Evolutionary conservation across 2,329 filamentous ascomycete species (phyloP).

Genomic region (Trichoderma cornu-damae): DNA sequence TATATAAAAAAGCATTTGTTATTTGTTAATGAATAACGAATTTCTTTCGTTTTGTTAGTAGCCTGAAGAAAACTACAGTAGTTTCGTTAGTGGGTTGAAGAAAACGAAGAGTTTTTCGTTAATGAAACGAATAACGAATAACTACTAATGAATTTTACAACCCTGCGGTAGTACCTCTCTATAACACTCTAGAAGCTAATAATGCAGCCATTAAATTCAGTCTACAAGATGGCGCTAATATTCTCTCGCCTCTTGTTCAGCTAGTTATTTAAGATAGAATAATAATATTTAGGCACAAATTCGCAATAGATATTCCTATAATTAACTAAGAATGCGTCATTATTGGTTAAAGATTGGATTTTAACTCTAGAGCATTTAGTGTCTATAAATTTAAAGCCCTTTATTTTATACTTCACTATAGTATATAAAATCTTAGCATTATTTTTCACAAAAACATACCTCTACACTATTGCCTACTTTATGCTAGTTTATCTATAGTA

Average conservation of each 20-base stretch:
- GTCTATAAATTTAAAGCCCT: constrained; percentile 12
- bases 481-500: constrained; percentile 10
- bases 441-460: not conserved
- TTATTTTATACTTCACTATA: constrained; percentile 8
- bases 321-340: constrained; percentile 2
- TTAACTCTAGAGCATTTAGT: not conserved
- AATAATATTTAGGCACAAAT: constrained; percentile 7
- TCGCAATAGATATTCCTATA: constrained; percentile 12
- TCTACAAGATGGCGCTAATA: constrained; percentile 9
- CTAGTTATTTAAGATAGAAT: constrained; percentile 10
- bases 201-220: constrained; percentile 14
- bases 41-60: too few relatives aligned
- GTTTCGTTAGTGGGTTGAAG: too few relatives aligned
- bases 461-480: constrained; percentile 15
- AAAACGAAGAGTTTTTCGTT: too few relatives aligned
- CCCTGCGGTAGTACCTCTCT: not conserved
- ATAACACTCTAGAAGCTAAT: not conserved
- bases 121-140: too few relatives aligned
- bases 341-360: constrained; percentile 9
- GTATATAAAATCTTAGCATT: not conserved
- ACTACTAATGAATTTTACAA: too few relatives aligned
- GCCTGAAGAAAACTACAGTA: too few relatives aligned
- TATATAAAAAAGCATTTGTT: too few relatives aligned
- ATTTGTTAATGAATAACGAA: too few relatives aligned
- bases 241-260: constrained; percentile 11